Evolutionary conservation across 2,329 filamentous ascomycete species (phyloP), one percentile per base, ranked within the genome.

Genomic region (Fusarium algeriense): DNA sequence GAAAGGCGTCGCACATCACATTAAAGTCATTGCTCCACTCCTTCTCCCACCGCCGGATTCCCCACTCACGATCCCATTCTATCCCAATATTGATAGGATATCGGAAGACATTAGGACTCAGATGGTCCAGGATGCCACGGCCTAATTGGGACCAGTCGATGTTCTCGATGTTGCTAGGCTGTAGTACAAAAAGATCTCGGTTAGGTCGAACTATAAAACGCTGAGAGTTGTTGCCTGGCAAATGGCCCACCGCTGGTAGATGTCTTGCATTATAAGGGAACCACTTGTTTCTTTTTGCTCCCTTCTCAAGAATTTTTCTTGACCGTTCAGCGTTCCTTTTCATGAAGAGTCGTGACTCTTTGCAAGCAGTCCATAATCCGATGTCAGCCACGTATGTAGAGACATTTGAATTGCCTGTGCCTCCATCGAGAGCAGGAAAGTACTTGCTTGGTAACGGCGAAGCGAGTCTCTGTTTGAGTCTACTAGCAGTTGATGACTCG

Each of bases 401-500:
- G 2, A 23, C 26, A 30, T 53, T 41, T 6, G 10, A 20, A 20
- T 2, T 14, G 3, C 19, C 35, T 8, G 13, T 1, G 14, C 19
- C 10, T 2, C 20, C 50, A 7, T 30, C n/a, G 12, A 41, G 3
- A 19, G 19, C 4, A 14, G 35, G 50, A 8, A 53, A 30, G 2
- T n/a, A 53, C 40, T 30, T 28, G 2, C 35, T 41, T 7, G 10
- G 9, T 10, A 23, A 12, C 4, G 49, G 35, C 2, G 26, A 10
- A 13, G 14, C 14, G 10, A 53, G 48, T 3, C 4, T 15, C 0
- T 30, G 23, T 3, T 5, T 6, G 3, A 4, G 12, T 5, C 17
- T 7, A 6, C 5, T 2, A 17, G 3, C 1, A 2, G 23, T 13
- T n/a, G 7, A 13, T 13, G 3, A 13, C 3, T 4, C 19, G 2